These are phyloP conservation scores for Themeda triandra DNA, from an alignment of 176 grass and related monocot species.

Conservation along the genomic window DNA sequence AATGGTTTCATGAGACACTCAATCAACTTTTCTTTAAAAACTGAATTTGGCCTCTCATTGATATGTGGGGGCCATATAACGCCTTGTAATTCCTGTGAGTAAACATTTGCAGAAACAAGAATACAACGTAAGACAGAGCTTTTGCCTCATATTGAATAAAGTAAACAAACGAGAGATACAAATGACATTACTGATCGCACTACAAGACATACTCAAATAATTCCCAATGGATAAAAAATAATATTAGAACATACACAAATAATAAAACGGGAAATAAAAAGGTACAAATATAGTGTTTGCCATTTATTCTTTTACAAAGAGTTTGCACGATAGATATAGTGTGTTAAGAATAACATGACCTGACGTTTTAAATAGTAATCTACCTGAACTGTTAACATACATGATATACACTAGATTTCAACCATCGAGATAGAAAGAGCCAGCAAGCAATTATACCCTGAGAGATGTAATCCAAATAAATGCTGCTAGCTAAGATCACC, in stretches of 20 bases:
- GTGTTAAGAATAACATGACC: neutral
- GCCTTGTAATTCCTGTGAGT: slow-evolving; percentile 24
- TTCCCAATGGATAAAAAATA: neutral
- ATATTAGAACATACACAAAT: neutral
- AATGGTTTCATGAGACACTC: slow-evolving; percentile 49
- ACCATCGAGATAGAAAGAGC: neutral
- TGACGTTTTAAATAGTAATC: neutral
- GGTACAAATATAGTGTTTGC: neutral
- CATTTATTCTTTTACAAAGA: neutral
- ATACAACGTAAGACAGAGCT: neutral
- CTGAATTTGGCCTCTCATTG: slow-evolving; percentile 44
- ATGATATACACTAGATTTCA: neutral
- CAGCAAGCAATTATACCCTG: neutral
- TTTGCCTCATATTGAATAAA: neutral
- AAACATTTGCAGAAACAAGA: slow-evolving; percentile 12
- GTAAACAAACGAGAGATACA: neutral
- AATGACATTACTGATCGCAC: neutral
- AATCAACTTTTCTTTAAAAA: slow-evolving; percentile 55
- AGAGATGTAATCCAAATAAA: neutral
- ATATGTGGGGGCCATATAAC: slow-evolving; percentile 54
- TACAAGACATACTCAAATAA: neutral
- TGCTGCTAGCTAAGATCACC: neutral
- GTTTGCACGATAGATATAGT: neutral
- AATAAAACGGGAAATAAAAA: neutral
- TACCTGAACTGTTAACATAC: neutral